Evolutionary conservation across 2,329 filamentous ascomycete genomes (phyloP).

Genomic region (Xylaria arbuscula): DNA sequence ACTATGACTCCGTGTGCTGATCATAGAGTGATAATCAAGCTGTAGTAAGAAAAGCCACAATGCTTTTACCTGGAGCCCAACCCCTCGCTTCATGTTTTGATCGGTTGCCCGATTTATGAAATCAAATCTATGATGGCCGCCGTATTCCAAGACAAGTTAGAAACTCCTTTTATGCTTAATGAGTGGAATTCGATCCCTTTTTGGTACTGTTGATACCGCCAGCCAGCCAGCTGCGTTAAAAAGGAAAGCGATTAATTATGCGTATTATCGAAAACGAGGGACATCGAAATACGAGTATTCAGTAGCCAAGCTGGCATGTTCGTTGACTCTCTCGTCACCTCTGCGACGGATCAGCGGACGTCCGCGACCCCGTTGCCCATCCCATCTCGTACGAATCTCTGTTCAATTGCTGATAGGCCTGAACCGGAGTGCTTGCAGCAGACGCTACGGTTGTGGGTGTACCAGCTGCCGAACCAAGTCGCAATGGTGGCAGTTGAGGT

Average conservation of each 20-base stretch:
- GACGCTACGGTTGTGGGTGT: constrained; percentile 42
- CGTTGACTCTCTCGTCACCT: constrained; percentile 34
- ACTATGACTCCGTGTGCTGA: constrained; percentile 7
- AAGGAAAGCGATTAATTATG: constrained; percentile 25
- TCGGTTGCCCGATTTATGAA: constrained; percentile 49
- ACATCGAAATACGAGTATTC: constrained; percentile 18
- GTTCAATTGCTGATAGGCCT: constrained; percentile 47
- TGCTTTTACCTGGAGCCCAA: constrained; percentile 34
- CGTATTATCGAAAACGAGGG: constrained; percentile 18
- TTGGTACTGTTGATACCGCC: constrained; percentile 12
- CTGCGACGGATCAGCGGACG: constrained; percentile 39
- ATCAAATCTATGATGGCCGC: constrained; percentile 39
- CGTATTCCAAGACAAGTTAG: constrained; percentile 27
- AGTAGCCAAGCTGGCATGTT: background rate
- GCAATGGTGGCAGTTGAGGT: constrained; percentile 61
- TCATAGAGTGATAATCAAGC: constrained; percentile 25
- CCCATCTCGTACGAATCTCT: constrained; percentile 54
- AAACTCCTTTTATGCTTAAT: constrained; percentile 28
- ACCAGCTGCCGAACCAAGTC: constrained; percentile 56
- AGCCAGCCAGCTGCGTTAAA: constrained; percentile 12
- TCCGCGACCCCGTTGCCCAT: constrained; percentile 50
- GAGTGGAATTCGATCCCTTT: constrained; percentile 23
- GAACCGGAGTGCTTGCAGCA: constrained; percentile 42
- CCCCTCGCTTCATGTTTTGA: constrained; percentile 33
- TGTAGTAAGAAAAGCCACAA: constrained; percentile 32